Evolutionary conservation across 805 yeast genomes (phyloP), one percentile per base, ranked within the genome.

Genomic region (Kuraishia floccosa): DNA sequence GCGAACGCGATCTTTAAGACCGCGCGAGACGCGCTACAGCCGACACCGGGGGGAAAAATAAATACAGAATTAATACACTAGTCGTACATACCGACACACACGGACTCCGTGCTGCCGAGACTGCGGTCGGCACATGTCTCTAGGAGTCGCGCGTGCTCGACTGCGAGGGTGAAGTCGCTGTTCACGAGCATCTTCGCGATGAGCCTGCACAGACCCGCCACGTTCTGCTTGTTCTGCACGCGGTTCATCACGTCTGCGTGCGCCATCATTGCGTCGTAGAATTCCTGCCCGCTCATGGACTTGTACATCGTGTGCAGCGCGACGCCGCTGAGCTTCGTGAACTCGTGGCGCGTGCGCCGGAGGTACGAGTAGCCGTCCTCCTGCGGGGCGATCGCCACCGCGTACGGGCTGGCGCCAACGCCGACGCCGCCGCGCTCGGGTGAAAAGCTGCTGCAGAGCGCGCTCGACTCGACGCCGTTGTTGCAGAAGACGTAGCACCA

Each of bases 81-180:
- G n/a, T n/a, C 38, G 36, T 68, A 73, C 79, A 74, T 72, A 35
- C 63, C 60, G 30, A 63, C 65, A 42, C 75, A 63, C 4, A 66
- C 56, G 3, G 59, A 54, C 16, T 56, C 54, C n/a, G 49, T 39
- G 30, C 63, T 55, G 2, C 80, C 81, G 30, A 68, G 47, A 36
- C 72, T 60, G 39, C 84, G 53, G 31, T 64, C 66, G 19, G 63
- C 59, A 48, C 80, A 74, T 40, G 72, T 70, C 30, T 55, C 49
- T 28, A 76, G 52, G 35, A 76, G 50, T 32, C 61, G 60, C 1
- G 76, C 63, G 37, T 70, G 62, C 43, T 76, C 85, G 28, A 55
- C 54, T 9, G 76, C 76, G 31, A 75, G 53, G 28, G 70, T 71
- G 73, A 77, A 76, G 30, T 63, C 60, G 31, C 69, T 58, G 13